Base-by-base conservation (phyloP, 305 asterid genomes). In the Fraxinus latifolia region DNA sequence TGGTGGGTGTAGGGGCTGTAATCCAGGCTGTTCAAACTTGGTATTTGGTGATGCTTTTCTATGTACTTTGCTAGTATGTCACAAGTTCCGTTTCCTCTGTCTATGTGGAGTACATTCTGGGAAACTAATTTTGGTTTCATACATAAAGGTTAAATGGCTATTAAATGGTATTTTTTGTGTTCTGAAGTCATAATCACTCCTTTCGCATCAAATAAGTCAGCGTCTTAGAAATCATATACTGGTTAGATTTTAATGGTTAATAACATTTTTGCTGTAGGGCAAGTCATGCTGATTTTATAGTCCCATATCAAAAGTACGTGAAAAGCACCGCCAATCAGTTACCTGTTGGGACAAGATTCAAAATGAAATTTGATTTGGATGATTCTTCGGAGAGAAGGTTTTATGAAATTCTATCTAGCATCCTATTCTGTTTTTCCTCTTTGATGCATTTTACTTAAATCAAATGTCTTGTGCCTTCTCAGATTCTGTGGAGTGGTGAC, bases 371-470 rank as follows among this genome's bases (percentile, higher is more conserved):
- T 34, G 94, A 93, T 89, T 62, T 95, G 84, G 99, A 96, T 58
- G 98, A 95, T 88, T 90, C 98, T 87, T 93, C 98, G 1, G 99
- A 96, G 80, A 95, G 97, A 92, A 96, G 98, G 99, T 11, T 58
- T 44, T 4, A 2, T 70, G 39, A 65, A 42, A 77, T 39, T 58
- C 11, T 14, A 5, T 50, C 75, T 34, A 78, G 37, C 42, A 39
- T 44, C 47, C 65, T 23, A 55, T 25, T 31, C 53, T 77, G 36
- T 27, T 53, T 74, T 53, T 33, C 17, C 53, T 73, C 75, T 67
- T 15, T 60, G 42, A 76, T 74, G 81, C 34, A 74, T 79, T 77
- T 70, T 47, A 67, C 44, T 81, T 14, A 37, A 70, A 74, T 29
- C 25, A 72, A 83, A 32, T 50, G 34, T 81, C 76, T 58, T 92